Evolutionary conservation across 2,329 filamentous ascomycete species (phyloP).

Genomic region (Akanthomyces muscarius): DNA sequence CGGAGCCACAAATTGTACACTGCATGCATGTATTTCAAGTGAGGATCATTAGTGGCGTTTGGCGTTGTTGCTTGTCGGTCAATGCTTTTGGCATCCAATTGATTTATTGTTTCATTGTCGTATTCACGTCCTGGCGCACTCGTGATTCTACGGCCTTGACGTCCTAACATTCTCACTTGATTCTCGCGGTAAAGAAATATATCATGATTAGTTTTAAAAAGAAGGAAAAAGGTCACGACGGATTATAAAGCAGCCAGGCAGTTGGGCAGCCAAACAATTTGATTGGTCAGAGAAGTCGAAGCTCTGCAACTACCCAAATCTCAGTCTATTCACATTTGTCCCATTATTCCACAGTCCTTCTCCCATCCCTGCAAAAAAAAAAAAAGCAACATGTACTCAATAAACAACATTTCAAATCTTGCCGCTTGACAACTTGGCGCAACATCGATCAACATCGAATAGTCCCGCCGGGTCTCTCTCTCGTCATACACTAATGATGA

Average conservation of each 20-base stretch:
- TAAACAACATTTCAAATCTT: not conserved
- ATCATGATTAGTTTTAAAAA: no score
- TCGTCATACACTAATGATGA: not conserved
- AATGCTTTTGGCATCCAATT: not conserved
- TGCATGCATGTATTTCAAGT: not conserved
- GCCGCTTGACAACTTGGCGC: not conserved
- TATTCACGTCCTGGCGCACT: not conserved
- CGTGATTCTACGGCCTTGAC: not conserved
- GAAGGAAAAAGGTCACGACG: not conserved
- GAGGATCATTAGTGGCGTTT: constrained; percentile 3
- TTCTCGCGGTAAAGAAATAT: no score
- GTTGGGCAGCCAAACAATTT: not conserved
- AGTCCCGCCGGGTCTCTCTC: not conserved
- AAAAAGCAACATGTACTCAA: not conserved
- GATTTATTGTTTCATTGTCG: not conserved
- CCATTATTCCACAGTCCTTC: constrained; percentile 8
- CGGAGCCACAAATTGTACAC: not conserved
- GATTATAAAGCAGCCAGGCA: not conserved
- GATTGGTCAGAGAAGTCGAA: not conserved
- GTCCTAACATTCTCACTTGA: no score
- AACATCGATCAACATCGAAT: not conserved
- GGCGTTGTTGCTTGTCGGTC: not conserved
- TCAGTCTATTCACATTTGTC: constrained; percentile 1
- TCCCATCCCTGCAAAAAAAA: not conserved
- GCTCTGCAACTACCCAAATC: not conserved